These are phyloP conservation scores for Pestalotiopsis sp. DNA, from an alignment of 2,329 filamentous ascomycete genomes.

Conservation along the genomic window DNA sequence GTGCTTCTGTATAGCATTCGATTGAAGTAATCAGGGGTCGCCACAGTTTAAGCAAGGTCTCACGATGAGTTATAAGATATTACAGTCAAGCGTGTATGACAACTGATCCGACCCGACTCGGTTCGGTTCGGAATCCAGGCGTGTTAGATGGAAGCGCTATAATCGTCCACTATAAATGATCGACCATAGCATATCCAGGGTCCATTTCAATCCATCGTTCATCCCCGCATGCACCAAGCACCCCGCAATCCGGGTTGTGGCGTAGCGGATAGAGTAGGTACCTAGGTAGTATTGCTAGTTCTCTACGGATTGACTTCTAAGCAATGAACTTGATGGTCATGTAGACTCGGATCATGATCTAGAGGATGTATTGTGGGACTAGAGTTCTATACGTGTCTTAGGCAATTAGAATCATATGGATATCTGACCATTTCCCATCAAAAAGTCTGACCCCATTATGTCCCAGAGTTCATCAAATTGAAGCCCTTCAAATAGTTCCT, in stretches of 20 bases:
- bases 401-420: neutral
- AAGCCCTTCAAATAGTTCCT: neutral
- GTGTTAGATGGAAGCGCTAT: neutral
- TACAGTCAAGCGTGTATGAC: neutral
- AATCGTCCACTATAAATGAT: neutral
- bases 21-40: neutral
- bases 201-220: neutral
- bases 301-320: no score
- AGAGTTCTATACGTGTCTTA: no score
- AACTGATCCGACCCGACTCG: neutral
- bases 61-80: neutral
- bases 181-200: neutral
- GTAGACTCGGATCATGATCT: no score
- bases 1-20: neutral
- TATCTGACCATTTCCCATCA: neutral
- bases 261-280: neutral
- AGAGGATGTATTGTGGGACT: no score
- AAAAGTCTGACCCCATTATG: constrained; percentile 1
- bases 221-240: neutral
- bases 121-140: neutral
- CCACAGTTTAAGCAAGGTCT: neutral
- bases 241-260: neutral
- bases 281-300: neutral
- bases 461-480: constrained; percentile 6
- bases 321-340: no score